Conservation (phyloP, 352 stramenopile genomes). For the Phytopythium mirpurense region DNA sequence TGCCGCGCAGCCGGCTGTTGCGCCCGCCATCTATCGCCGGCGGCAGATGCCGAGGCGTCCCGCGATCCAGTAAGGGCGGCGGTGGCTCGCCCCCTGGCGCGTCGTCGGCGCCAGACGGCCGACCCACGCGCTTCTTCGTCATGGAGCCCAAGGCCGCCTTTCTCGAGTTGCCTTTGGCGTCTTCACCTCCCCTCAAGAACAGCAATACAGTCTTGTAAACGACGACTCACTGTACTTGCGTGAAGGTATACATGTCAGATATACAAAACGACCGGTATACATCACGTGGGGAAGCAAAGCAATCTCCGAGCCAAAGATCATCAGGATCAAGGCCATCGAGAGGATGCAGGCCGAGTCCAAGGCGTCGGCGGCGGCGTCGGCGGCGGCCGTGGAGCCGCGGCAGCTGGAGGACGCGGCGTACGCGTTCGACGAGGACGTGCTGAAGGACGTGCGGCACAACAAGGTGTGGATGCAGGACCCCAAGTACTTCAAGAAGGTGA, state of each 20-base stretch:
- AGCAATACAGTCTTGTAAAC: too few relatives aligned
- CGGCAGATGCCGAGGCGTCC: not conserved
- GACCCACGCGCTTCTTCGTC: slow-evolving; percentile 37
- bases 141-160: slow-evolving; percentile 10
- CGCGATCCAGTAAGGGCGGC: not conserved
- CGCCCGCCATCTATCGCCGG: not conserved
- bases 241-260: too few relatives aligned
- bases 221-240: too few relatives aligned
- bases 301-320: not conserved
- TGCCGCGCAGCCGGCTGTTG: not conserved
- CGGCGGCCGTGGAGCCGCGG: slow-evolving; percentile 8
- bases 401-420: slow-evolving; percentile 65
- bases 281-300: too few relatives aligned
- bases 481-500: slow-evolving; percentile 96
- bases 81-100: not conserved
- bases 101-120: slow-evolving; percentile 9
- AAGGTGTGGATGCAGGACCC: slow-evolving; percentile 90
- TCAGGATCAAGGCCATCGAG: not conserved
- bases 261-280: too few relatives aligned
- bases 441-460: slow-evolving; percentile 83
- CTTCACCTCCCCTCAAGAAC: too few relatives aligned
- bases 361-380: slow-evolving; percentile 8
- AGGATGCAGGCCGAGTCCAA: slow-evolving; percentile 21
- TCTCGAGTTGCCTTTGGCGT: not conserved
- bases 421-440: slow-evolving; percentile 77